Evolutionary conservation across 306 rosid species (phyloP).

Genomic region (Mucuna pruriens): DNA sequence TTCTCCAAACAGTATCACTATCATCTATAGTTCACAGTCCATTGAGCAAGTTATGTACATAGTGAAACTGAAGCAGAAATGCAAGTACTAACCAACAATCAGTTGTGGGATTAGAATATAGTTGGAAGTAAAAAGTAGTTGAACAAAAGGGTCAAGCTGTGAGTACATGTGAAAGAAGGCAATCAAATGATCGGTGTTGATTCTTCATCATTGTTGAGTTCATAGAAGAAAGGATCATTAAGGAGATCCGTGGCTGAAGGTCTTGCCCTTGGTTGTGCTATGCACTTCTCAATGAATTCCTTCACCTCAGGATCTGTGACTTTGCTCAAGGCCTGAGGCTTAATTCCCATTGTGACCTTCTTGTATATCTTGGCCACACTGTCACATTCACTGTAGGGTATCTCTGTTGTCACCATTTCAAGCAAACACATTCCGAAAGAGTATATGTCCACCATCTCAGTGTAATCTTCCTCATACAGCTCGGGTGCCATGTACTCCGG

Average conservation of each 20-base stretch:
- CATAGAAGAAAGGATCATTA: conserved; percentile 79
- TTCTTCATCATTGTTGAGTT: conserved; percentile 53
- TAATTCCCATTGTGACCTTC: conserved; percentile 74
- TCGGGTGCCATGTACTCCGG: conserved; percentile 98
- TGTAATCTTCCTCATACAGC: conserved; percentile 91
- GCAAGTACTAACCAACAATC: not conserved
- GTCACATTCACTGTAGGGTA: conserved; percentile 93
- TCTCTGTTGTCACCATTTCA: conserved; percentile 91
- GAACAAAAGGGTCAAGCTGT: not conserved
- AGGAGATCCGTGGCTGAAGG: conserved; percentile 92
- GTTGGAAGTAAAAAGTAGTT: conserved; percentile 25
- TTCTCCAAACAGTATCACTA: conserved; percentile 15
- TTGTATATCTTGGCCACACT: conserved; percentile 83
- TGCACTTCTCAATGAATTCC: conserved; percentile 82
- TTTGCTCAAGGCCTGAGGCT: conserved; percentile 69
- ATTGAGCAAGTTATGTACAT: conserved; percentile 25
- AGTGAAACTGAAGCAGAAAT: conserved; percentile 16
- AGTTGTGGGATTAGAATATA: not conserved
- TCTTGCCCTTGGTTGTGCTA: conserved; percentile 85
- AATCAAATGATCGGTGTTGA: conserved; percentile 37
- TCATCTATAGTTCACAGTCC: conserved; percentile 29
- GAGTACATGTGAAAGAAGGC: not conserved
- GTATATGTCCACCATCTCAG: conserved; percentile 97
- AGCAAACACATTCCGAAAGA: conserved; percentile 95
- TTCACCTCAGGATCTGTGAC: conserved; percentile 69